These are phyloP conservation scores for Calonectria leucothoes DNA, from an alignment of 2,329 filamentous ascomycete species.

Conservation along the genomic window DNA sequence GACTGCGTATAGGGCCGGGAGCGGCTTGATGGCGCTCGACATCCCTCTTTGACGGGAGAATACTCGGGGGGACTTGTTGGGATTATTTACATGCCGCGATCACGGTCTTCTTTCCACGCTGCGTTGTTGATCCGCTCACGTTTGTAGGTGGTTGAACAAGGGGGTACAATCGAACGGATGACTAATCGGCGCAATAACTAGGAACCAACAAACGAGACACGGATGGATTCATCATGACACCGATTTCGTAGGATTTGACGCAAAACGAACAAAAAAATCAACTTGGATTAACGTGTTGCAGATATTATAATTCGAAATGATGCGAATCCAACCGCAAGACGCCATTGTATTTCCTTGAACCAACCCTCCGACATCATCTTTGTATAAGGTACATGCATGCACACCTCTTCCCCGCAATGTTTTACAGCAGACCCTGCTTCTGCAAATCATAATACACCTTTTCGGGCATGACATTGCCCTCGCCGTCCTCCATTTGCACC, in stretches of 20 bases:
- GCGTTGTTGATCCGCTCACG: constrained; percentile 27
- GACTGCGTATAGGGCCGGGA: constrained; percentile 92
- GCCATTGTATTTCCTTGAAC: background rate
- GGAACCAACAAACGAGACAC: background rate
- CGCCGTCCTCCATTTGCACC: constrained; percentile 97
- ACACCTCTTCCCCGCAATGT: constrained; percentile 23
- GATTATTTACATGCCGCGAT: background rate
- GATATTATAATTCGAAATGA: background rate
- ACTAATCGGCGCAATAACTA: constrained; percentile 8
- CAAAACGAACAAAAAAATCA: background rate
- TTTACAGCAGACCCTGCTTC: constrained; percentile 86
- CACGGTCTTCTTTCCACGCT: constrained; percentile 2
- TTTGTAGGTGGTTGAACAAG: background rate
- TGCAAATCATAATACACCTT: constrained; percentile 97
- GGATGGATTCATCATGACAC: background rate
- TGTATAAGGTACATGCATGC: constrained; percentile 21
- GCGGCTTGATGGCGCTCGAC: constrained; percentile 62
- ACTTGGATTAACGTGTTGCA: background rate
- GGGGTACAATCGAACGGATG: constrained; percentile 1
- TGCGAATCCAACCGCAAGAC: background rate
- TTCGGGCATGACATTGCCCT: constrained; percentile 99
- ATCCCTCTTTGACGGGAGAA: constrained; percentile 45
- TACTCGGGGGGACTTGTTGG: background rate
- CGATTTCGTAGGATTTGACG: background rate
- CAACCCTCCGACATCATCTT: background rate